phyloP scores from a whole-genome alignment of 1,284 basidiomycete species.

The Bjerkandera adusta region DNA sequence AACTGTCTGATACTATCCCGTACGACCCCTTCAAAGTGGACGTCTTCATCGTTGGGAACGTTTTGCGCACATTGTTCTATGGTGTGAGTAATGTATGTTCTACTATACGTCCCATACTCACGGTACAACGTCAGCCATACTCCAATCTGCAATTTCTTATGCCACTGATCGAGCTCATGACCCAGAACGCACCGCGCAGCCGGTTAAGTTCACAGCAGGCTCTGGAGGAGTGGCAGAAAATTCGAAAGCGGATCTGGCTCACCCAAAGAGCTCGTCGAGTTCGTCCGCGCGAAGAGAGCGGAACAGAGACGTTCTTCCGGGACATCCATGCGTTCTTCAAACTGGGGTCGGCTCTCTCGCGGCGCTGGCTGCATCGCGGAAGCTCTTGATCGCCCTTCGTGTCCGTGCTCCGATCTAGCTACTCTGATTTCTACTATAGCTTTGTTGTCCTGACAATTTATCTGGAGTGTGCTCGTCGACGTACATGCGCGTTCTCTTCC shows the following conservation, averaged over 20 bases:
- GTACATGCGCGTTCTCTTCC: too few species aligned
- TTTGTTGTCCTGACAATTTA: too few species aligned
- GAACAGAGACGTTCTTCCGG: neutral
- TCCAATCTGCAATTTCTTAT: slow-evolving; percentile 8
- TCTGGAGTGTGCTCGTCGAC: too few species aligned
- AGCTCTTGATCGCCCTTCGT: too few species aligned
- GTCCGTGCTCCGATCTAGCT: too few species aligned
- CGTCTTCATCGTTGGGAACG: slow-evolving; percentile 27
- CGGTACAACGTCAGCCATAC: too few species aligned
- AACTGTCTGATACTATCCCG: slow-evolving; percentile 20
- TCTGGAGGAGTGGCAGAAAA: neutral
- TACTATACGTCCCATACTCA: too few species aligned
- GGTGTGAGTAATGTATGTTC: slow-evolving; percentile 17
- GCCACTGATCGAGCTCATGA: slow-evolving; percentile 4
- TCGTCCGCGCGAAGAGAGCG: neutral
- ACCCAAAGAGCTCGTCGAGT: neutral
- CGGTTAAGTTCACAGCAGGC: neutral
- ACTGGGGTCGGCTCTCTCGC: neutral
- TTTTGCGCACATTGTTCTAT: slow-evolving; percentile 20
- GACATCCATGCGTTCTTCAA: neutral
- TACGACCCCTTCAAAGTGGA: slow-evolving; percentile 32
- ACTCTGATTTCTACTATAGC: too few species aligned
- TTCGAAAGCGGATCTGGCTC: neutral
- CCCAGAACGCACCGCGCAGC: neutral
- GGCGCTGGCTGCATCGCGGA: neutral